Evolutionary conservation across 208 protist species (phyloP), one percentile per base, ranked within the genome.

Genomic region (Trypanosoma theileri): DNA sequence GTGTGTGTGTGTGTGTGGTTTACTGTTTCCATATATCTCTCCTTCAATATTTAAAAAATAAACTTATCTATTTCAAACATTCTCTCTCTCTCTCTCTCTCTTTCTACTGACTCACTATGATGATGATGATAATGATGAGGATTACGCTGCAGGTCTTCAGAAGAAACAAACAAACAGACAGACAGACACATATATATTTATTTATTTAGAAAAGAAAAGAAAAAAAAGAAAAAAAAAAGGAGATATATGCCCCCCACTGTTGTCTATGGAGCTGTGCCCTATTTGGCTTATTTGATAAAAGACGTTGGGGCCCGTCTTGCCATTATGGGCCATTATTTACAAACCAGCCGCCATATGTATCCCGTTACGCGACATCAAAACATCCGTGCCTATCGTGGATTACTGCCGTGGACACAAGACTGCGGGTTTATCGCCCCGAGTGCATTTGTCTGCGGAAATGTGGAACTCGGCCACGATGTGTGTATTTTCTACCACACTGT

Each of bases 311-410:
- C 74, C 28, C 82, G 85, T 1, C 68, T 93, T 21, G 67, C 84
- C 6, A 81, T 85, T 19, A 86, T 91, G 71, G 64, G 71, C 2
- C 91, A 94, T 68, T 88, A 87, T 67, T 66, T 92, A 61, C 64
- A 72, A 35, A 86, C 78, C 24, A 76, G 74, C 28, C 91, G 88
- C 4, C 77, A 88, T 65, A 80, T 85, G 58, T 93, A 93, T 68
- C 91, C 91, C 28, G 85, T 96, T 35, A 91, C 86, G 59, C 86
- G 86, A 9, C 91, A 96, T 58, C 91, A 96, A 65, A 94, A 94
- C 69, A 69, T 94, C 0, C 84, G 88, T 31, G 91, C 82, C 48
- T 94, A 96, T 70, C 85, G 88, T 52, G 82, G 85, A 14, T 88
- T 96, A 86, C 77, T 94, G 45, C 92, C 89, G 56, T 89, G 79